phyloP scores from a whole-genome alignment of 1,284 basidiomycete species.

The Pseudozyma sp. region DNA sequence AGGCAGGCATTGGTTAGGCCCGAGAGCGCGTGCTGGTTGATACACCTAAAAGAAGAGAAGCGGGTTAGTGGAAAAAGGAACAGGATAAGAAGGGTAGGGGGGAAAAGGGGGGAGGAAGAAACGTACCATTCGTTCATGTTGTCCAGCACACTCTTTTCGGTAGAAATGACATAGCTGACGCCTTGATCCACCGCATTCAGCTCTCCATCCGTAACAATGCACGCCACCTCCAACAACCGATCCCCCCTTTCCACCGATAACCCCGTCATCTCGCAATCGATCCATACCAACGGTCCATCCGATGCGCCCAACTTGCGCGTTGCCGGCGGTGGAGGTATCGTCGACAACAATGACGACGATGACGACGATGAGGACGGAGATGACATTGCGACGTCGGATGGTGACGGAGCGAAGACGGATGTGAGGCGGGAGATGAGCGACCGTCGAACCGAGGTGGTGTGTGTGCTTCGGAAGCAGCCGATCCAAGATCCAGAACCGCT shows the following conservation, averaged over 20 bases:
- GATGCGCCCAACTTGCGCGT: constrained; percentile 44
- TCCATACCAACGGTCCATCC: constrained; percentile 83
- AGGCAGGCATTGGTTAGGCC: constrained; percentile 56
- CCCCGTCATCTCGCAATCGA: constrained; percentile 90
- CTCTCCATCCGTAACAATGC: constrained; percentile 83
- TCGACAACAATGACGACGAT: constrained; percentile 9
- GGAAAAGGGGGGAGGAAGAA: neutral
- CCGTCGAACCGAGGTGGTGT: neutral
- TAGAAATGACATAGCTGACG: constrained; percentile 77
- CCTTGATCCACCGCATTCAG: constrained; percentile 79
- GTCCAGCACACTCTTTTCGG: constrained; percentile 76
- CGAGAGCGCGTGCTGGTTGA: constrained; percentile 44
- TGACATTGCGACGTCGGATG: neutral
- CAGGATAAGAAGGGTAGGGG: neutral
- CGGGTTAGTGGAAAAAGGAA: too few relatives aligned
- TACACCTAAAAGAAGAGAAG: constrained; percentile 18
- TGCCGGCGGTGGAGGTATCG: constrained; percentile 57
- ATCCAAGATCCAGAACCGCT: too few relatives aligned
- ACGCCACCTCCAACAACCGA: constrained; percentile 80
- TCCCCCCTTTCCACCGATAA: constrained; percentile 75
- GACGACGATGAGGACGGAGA: neutral
- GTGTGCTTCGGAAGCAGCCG: neutral
- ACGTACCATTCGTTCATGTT: constrained; percentile 62
- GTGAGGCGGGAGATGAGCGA: neutral
- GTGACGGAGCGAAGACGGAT: neutral